A percentile compares a stretch with the other conserved stretches of the same genome.
Evolutionary conservation across 2,329 filamentous ascomycete genomes (phyloP).

Genomic region (Talaromyces sp.): DNA sequence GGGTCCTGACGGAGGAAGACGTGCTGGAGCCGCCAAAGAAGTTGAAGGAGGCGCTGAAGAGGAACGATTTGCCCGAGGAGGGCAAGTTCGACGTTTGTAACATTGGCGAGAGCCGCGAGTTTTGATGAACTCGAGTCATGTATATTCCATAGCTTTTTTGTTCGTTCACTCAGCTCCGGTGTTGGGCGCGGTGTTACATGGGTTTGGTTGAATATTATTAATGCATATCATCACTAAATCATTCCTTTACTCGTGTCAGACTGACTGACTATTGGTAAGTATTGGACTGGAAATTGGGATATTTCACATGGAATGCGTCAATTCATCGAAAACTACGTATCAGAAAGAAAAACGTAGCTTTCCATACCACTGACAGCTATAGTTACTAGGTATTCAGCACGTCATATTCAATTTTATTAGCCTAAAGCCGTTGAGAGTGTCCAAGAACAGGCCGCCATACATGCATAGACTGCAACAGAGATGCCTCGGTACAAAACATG

Average conservation of each 20-base stretch:
- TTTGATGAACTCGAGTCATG: slow-evolving; percentile 41
- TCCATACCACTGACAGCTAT: too few species aligned
- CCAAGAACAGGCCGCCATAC: too few species aligned
- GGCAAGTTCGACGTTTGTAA: slow-evolving; percentile 78
- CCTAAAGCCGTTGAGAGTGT: too few species aligned
- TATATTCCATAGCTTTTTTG: not conserved
- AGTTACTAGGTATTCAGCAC: too few species aligned
- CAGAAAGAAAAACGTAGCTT: too few species aligned
- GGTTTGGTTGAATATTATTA: not conserved
- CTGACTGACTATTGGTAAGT: too few species aligned
- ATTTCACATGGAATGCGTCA: too few species aligned
- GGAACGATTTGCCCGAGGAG: slow-evolving; percentile 62
- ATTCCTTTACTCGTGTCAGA: not conserved
- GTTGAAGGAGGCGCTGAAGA: slow-evolving; percentile 66
- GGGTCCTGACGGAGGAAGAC: slow-evolving; percentile 80
- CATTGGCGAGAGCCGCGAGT: slow-evolving; percentile 78
- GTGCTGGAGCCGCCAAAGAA: slow-evolving; percentile 75
- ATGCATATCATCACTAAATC: not conserved
- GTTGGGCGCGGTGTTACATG: not conserved
- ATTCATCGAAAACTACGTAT: too few species aligned
- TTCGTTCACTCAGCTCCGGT: not conserved
- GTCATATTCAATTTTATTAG: too few species aligned
- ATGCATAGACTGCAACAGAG: too few species aligned
- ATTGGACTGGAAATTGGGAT: too few species aligned
- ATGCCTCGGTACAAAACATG: too few species aligned